Evolutionary conservation across 2,329 filamentous ascomycete genomes (phyloP), one percentile per base, ranked within the genome.

Genomic region (Paecilomyces dactylethromorphus): DNA sequence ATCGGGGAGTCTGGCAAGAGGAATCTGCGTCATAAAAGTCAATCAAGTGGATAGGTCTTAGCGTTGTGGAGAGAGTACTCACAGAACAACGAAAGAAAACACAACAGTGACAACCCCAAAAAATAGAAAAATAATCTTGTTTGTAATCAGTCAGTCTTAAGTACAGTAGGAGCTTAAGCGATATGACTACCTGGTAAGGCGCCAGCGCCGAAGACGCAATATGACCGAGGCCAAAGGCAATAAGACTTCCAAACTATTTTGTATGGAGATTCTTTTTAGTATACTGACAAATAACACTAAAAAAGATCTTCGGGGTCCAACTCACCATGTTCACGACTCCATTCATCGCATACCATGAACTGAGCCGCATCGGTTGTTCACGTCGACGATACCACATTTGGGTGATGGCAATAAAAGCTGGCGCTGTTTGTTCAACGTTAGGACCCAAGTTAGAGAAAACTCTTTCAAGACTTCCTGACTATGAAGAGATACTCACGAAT

Each of bases 1-100:
- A 86, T 80, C 0, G 86, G 86, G 0, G 84, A 86, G 63, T 89
- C 86, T 0, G 87, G 87, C 78, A 89, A 85, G 56, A 82, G 80
- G 18, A 81, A 15, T 7, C 66, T 68, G 52, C n/a, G 26, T 35
- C 4, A 12, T 2, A 56, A 26, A 10, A 0, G 49, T 65, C 24
- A 61, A 59, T 12, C 7, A 11, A 8, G 24, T 26, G 0, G 21
- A 18, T 2, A 6, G 3, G 22, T 2, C 18, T 2, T 21, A 6
- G 56, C 24, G 10, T 13, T 7, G 15, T 35, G 6, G 33, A 31
- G 33, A 31, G 6, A 4, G 18, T 2, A 52, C 70, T 63, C 57
- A 70, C 68, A 84, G 77, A 4, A 88, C 79, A 12, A 81, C 65
- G 0, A 76, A 64, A 1, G 81, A 78, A 60, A 81, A 83, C 1